Percentiles rank a stretch among this genome's conserved stretches.
Evolutionary conservation across 306 rosid genomes (phyloP).

Genomic region (Quercus aquifolioides): DNA sequence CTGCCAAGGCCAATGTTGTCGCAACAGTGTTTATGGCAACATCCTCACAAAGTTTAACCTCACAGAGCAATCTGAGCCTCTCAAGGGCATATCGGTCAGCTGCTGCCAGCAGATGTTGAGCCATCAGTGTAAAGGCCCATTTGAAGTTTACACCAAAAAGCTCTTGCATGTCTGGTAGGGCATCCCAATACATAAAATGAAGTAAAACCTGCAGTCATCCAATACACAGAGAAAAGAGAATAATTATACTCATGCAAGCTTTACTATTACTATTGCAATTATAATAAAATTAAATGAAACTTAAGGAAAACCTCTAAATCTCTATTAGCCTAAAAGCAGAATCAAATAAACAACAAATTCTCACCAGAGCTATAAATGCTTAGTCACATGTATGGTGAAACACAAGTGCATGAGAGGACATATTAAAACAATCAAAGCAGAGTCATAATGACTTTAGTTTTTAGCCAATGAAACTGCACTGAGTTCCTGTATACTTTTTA

Average conservation of each 20-base stretch:
- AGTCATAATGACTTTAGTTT: background rate
- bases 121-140: slow-evolving; percentile 56
- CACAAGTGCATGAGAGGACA: background rate
- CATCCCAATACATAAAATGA: slow-evolving; percentile 67
- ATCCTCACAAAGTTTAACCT: slow-evolving; percentile 54
- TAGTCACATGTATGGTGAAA: background rate
- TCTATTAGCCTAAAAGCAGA: background rate
- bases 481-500: no score
- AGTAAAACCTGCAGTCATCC: slow-evolving; percentile 51
- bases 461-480: no score
- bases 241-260: background rate
- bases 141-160: slow-evolving; percentile 41
- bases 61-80: slow-evolving; percentile 62
- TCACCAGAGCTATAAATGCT: background rate
- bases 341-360: background rate
- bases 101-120: slow-evolving; percentile 73
- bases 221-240: background rate
- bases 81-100: slow-evolving; percentile 74
- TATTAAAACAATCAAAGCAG: background rate
- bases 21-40: slow-evolving; percentile 69
- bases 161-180: slow-evolving; percentile 58
- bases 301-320: background rate
- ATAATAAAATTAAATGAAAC: background rate
- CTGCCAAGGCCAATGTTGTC: slow-evolving; percentile 73
- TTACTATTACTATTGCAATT: background rate